phyloP scores from a whole-genome alignment of 345 rosid species.

The Eucalyptus pauciflora region DNA sequence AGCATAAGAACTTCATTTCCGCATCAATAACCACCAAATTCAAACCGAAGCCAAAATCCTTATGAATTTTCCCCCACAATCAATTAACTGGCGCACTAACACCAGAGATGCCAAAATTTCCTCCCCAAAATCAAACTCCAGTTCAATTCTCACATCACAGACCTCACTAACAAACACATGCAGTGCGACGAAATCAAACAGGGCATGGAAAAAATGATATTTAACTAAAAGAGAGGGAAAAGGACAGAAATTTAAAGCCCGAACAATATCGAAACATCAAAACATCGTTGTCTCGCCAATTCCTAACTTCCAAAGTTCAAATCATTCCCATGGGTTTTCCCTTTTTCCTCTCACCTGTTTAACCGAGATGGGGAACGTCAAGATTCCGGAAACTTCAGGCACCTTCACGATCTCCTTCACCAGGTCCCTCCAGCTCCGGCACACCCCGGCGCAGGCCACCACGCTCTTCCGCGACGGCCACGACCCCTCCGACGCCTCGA shows the following conservation, averaged over 20 bases:
- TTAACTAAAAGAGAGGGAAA: not conserved
- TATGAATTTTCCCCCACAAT: not conserved
- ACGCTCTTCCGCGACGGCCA: constrained; percentile 72
- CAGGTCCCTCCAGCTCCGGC: constrained; percentile 59
- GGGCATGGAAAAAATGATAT: not conserved
- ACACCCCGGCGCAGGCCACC: constrained; percentile 83
- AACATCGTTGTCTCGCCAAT: not conserved
- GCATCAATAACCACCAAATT: not conserved
- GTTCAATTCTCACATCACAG: not conserved
- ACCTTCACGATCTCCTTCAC: constrained; percentile 53
- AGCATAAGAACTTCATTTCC: not conserved
- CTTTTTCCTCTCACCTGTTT: constrained; percentile 49
- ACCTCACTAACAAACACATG: not conserved
- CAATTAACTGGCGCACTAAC: not conserved
- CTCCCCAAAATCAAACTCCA: not conserved
- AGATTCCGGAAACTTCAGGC: constrained; percentile 50
- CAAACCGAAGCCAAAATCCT: not conserved
- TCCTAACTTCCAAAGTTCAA: not conserved
- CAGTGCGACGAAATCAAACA: not conserved
- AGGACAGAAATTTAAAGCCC: not conserved
- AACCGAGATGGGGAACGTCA: constrained; percentile 81
- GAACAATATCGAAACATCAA: not conserved
- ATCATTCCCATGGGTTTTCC: not conserved
- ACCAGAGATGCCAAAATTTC: not conserved
- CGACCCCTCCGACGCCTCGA: constrained; percentile 47